These are phyloP conservation scores for Themeda triandra DNA, from an alignment of 176 grass and related monocot species.

Conservation along the genomic window DNA sequence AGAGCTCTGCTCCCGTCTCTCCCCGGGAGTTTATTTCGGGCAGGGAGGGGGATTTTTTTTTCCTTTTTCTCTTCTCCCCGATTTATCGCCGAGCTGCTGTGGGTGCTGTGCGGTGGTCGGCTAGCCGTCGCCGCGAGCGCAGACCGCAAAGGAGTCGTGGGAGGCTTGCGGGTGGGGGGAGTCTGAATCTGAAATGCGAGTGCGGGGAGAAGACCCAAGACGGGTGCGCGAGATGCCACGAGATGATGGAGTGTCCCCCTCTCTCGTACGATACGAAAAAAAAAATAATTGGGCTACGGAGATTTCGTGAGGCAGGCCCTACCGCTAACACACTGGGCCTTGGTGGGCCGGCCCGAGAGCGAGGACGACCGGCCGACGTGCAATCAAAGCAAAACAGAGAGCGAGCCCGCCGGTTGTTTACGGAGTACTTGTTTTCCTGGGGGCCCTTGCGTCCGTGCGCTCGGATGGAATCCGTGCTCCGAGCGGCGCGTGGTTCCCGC, in stretches of 20 bases:
- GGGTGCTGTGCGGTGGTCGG: not conserved
- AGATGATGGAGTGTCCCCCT: not conserved
- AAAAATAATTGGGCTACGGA: not conserved
- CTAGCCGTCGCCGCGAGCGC: slow-evolving; percentile 12
- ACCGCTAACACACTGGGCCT: not conserved
- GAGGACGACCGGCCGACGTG: not conserved
- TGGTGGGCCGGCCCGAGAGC: not conserved
- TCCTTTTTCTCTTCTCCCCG: slow-evolving; percentile 28
- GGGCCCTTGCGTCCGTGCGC: no score
- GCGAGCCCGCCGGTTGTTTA: no score
- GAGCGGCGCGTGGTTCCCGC: no score
- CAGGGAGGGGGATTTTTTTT: not conserved
- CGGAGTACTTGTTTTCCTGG: no score
- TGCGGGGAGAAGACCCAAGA: not conserved
- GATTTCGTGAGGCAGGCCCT: not conserved
- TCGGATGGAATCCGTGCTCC: no score
- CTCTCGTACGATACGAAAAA: not conserved
- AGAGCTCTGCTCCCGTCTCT: not conserved
- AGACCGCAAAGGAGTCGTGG: slow-evolving; percentile 23
- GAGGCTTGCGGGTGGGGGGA: not conserved
- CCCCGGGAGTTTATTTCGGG: not conserved
- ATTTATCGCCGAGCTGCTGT: slow-evolving; percentile 35
- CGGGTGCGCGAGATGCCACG: slow-evolving; percentile 35
- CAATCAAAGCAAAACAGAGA: no score
- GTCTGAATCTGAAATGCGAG: no score